Evolutionary conservation across 116 monocot species (phyloP).

Genomic region (Zostera marina): DNA sequence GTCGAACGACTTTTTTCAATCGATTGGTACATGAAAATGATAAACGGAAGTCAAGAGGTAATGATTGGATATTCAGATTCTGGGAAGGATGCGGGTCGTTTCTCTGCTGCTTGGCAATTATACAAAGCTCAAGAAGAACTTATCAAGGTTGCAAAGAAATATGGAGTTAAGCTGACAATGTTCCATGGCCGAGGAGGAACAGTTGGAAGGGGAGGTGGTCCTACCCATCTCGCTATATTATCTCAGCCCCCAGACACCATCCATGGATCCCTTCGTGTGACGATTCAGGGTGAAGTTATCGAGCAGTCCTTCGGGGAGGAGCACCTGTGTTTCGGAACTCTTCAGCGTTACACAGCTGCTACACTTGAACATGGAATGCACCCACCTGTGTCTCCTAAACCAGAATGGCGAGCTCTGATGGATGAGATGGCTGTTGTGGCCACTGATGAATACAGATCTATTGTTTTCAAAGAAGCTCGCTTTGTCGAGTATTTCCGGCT

Average conservation of each 20-base stretch:
- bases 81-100: slow-evolving; percentile 91
- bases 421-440: slow-evolving; percentile 88
- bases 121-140: slow-evolving; percentile 98
- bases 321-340: slow-evolving; percentile 87
- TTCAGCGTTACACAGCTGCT: slow-evolving; percentile 87
- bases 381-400: slow-evolving; percentile 83
- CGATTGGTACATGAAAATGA: slow-evolving; percentile 84
- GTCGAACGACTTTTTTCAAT: slow-evolving; percentile 81
- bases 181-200: slow-evolving; percentile 95
- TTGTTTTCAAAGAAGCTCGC: slow-evolving; percentile 86
- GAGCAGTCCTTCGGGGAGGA: slow-evolving; percentile 98
- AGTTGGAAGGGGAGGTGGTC: slow-evolving; percentile 94
- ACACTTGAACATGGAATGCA: slow-evolving; percentile 98
- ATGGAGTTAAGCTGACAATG: slow-evolving; percentile 86
- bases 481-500: slow-evolving; percentile 98
- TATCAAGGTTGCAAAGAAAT: slow-evolving; percentile 67
- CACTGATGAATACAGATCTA: slow-evolving; percentile 67
- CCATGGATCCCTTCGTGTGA: slow-evolving; percentile 90
- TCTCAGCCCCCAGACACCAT: slow-evolving; percentile 95
- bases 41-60: slow-evolving; percentile 90
- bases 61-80: slow-evolving; percentile 99
- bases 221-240: slow-evolving; percentile 93
- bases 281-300: slow-evolving; percentile 96
- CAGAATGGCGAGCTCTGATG: slow-evolving; percentile 85
- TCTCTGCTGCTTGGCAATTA: slow-evolving; percentile 94